These are phyloP conservation scores for Hanseniaspora singularis DNA, from an alignment of 805 yeast genomes.

Conservation along the genomic window DNA sequence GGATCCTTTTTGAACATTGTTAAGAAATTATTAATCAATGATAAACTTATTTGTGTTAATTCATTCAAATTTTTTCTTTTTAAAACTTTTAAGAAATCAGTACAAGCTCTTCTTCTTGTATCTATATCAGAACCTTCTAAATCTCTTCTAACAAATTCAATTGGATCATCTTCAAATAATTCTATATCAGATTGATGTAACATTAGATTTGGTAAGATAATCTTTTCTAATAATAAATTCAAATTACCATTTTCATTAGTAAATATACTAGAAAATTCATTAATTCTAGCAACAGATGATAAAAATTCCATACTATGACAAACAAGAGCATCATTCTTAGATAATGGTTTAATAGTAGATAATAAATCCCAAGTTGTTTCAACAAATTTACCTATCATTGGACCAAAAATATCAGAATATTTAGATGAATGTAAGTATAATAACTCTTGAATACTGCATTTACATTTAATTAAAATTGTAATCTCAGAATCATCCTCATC, in stretches of 20 bases:
- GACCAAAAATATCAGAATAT: constrained; percentile 84
- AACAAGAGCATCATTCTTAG: constrained; percentile 73
- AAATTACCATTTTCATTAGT: constrained; percentile 45
- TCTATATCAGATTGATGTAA: constrained; percentile 85
- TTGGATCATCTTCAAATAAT: constrained; percentile 91
- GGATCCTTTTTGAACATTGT: constrained; percentile 35
- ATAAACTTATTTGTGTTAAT: constrained; percentile 64
- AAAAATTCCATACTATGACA: constrained; percentile 70
- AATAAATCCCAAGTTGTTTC: constrained; percentile 72
- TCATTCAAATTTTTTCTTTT: constrained; percentile 63
- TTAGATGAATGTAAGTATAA: constrained; percentile 77
- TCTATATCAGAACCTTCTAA: constrained; percentile 91
- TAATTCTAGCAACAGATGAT: constrained; percentile 65
- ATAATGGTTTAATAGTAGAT: constrained; percentile 50
- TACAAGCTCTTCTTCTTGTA: constrained; percentile 83
- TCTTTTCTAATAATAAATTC: constrained; percentile 65
- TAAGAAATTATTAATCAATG: constrained; percentile 58
- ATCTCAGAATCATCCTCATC: constrained; percentile 50
- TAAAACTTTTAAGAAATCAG: constrained; percentile 78
- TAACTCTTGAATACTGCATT: constrained; percentile 74
- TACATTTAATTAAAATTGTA: constrained; percentile 57
- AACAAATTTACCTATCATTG: constrained; percentile 63
- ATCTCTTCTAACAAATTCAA: constrained; percentile 82
- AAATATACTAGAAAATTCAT: constrained; percentile 55
- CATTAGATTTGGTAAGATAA: constrained; percentile 77